A percentile compares a stretch with the other conserved stretches of the same genome.
Conservation (phyloP, 106 monocot species). For the Dendrobium nobile region DNA sequence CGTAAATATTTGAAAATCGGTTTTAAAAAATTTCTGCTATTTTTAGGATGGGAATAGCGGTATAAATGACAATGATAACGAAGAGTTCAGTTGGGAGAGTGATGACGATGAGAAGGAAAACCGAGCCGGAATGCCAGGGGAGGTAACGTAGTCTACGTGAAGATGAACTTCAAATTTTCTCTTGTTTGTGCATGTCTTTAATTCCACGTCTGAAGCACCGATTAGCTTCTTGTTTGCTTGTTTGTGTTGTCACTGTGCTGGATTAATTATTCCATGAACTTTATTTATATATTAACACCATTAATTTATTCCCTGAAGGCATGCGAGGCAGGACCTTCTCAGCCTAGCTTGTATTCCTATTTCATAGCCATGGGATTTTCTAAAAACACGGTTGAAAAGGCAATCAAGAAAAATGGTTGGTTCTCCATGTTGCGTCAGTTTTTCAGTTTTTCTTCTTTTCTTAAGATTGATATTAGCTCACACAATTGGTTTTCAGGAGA, state of each 20-base stretch:
- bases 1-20: neutral
- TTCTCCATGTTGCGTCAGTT: neutral
- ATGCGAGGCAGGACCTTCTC: slow-evolving; percentile 4
- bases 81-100: neutral
- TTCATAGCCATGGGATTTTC: slow-evolving; percentile 5
- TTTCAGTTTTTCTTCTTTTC: neutral
- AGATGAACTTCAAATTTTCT: neutral
- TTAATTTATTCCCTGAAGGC: neutral
- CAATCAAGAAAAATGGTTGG: neutral
- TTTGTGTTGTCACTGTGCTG: neutral
- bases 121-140: neutral
- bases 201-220: neutral
- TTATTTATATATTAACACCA: neutral
- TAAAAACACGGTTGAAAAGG: slow-evolving; percentile 3
- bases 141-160: neutral
- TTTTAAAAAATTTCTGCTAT: neutral
- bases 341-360: neutral
- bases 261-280: neutral
- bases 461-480: neutral
- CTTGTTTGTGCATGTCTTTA: neutral
- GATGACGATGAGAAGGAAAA: neutral
- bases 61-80: neutral
- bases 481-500: neutral
- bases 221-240: neutral
- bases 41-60: neutral